These are phyloP conservation scores for Cyanophora paradoxa DNA, from an alignment of 78 protist genomes.

Conservation along the genomic window DNA sequence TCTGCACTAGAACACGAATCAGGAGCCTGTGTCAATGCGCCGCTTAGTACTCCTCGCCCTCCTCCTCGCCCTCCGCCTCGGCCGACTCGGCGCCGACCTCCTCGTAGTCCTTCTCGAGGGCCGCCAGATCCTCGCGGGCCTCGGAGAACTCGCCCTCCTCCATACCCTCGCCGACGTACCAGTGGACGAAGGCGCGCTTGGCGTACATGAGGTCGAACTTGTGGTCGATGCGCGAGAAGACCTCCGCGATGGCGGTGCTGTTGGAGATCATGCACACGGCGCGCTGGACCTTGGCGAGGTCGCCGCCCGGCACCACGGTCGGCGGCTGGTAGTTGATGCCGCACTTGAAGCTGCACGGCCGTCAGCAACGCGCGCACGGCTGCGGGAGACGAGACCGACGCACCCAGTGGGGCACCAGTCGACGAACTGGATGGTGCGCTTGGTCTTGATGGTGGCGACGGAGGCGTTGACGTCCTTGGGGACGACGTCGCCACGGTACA, in stretches of 20 bases:
- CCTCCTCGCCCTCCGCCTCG: conserved; percentile 66
- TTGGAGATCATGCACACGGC: conserved; percentile 83
- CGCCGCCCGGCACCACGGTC: conserved; percentile 68
- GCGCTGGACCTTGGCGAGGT: conserved; percentile 68
- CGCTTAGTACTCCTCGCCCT: conserved; percentile 41
- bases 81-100: conserved; percentile 83
- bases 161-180: conserved; percentile 97
- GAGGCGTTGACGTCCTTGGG: conserved; percentile 79
- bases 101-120: conserved; percentile 86
- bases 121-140: conserved; percentile 91
- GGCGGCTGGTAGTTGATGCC: conserved; percentile 88
- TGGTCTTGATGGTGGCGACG: conserved; percentile 76
- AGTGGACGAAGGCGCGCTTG: conserved; percentile 85
- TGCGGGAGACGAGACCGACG: no score
- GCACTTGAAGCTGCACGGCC: conserved; percentile 86
- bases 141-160: conserved; percentile 95
- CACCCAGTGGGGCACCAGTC: conserved; percentile 96
- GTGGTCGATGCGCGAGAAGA: conserved; percentile 78
- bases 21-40: no score
- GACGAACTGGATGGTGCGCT: conserved; percentile 84
- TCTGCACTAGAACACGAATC: no score
- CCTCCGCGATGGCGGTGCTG: conserved; percentile 91
- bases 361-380: no score
- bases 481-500: conserved; percentile 87
- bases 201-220: conserved; percentile 76